Conservation (phyloP, 176 grass and related monocot genomes). For the Ampelocalamus luodianensis region DNA sequence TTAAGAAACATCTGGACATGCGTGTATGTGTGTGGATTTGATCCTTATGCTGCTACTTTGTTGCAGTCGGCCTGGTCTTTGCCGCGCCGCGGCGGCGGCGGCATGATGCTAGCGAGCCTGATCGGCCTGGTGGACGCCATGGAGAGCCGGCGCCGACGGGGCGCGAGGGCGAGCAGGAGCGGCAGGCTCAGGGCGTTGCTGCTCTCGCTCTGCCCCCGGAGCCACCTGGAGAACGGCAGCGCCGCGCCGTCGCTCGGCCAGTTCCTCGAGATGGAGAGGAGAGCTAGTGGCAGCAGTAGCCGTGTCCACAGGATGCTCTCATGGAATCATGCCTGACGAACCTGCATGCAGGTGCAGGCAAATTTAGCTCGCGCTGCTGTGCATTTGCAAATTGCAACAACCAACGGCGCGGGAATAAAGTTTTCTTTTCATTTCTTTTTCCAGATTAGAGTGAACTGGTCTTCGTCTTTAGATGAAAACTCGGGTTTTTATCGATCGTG, state of each 20-base stretch:
- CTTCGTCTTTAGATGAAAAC: conserved; percentile 6
- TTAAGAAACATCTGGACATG: no score
- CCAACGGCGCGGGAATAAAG: not conserved
- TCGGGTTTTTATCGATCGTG: not conserved
- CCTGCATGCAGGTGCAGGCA: not conserved
- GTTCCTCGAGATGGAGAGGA: conserved; percentile 72
- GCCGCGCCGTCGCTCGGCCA: conserved; percentile 56
- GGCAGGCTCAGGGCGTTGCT: conserved; percentile 60
- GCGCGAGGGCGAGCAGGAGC: conserved; percentile 45
- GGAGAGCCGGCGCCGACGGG: conserved; percentile 49
- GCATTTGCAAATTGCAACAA: not conserved
- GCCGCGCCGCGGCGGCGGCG: conserved; percentile 35
- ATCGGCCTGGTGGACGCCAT: conserved; percentile 63
- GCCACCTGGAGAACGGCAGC: conserved; percentile 43
- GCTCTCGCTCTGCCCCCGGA: conserved; percentile 67
- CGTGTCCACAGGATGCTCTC: conserved; percentile 1
- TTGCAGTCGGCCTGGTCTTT: conserved; percentile 52
- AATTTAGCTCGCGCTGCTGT: not conserved
- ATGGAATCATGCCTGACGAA: not conserved
- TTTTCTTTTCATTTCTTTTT: not conserved
- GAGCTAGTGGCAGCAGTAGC: conserved; percentile 4
- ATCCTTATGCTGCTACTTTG: not conserved
- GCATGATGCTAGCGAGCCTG: conserved; percentile 60
- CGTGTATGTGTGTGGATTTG: not conserved
- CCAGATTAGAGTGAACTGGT: not conserved